phyloP scores from a whole-genome alignment of 2,329 filamentous ascomycete genomes.

The Sporothrix globosa region DNA sequence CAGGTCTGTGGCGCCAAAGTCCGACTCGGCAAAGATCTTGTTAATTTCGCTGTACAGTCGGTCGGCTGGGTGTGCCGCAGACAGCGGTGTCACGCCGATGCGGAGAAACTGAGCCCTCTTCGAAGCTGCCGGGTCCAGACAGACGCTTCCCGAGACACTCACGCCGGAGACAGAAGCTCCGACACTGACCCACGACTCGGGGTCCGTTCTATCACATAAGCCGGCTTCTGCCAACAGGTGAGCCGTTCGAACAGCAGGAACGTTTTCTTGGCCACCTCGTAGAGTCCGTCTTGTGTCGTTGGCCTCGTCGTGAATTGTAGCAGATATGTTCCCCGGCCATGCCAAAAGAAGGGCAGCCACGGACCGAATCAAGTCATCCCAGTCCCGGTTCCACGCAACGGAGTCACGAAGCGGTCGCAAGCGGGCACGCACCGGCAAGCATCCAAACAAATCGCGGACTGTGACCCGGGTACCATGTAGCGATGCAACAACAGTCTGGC shows the following conservation, averaged over 20 bases:
- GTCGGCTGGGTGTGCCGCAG: slow-evolving; percentile 59
- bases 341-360: slow-evolving; percentile 70
- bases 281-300: slow-evolving; percentile 43
- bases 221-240: slow-evolving; percentile 67
- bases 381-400: slow-evolving; percentile 56
- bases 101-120: slow-evolving; percentile 80
- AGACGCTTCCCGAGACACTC: slow-evolving; percentile 71
- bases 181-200: slow-evolving; percentile 68
- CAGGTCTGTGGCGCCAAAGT: slow-evolving; percentile 63
- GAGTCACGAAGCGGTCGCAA: slow-evolving; percentile 61
- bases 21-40: slow-evolving; percentile 71
- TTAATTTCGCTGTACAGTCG: slow-evolving; percentile 80
- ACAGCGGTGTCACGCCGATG: slow-evolving; percentile 70
- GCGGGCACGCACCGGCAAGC: slow-evolving; percentile 87
- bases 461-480: slow-evolving; percentile 74
- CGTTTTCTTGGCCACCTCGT: slow-evolving; percentile 14
- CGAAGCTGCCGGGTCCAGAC: slow-evolving; percentile 68
- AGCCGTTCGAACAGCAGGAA: slow-evolving; percentile 44
- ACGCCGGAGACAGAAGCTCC: slow-evolving; percentile 66
- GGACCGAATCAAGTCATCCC: slow-evolving; percentile 63
- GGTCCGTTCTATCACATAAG: slow-evolving; percentile 58
- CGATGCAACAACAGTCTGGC: slow-evolving; percentile 56
- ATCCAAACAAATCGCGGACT: slow-evolving; percentile 82
- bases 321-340: slow-evolving; percentile 60
- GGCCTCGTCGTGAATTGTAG: slow-evolving; percentile 61